Conservation (phyloP, 495 filamentous ascomycete species). For the Penicillium lagena region DNA sequence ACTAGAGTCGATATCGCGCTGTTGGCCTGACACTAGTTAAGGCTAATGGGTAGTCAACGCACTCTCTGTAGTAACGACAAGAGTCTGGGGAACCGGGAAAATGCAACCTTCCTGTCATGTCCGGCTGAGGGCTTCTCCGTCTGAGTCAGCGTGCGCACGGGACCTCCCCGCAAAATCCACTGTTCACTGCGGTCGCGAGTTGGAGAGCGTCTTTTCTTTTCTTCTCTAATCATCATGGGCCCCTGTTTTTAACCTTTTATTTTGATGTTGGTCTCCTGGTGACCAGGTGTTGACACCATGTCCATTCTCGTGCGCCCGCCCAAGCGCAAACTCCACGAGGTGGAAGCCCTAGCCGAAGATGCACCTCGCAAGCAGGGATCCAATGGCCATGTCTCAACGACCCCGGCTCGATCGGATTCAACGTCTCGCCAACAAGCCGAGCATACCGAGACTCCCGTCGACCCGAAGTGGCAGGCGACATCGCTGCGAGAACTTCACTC, state of each 20-base stretch:
- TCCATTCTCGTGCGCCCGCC: slow-evolving; percentile 30
- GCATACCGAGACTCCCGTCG: slow-evolving; percentile 13
- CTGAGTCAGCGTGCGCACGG: background rate
- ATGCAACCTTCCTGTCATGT: background rate
- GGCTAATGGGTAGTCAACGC: too few relatives aligned
- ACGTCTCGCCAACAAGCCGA: slow-evolving; percentile 17
- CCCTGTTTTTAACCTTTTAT: background rate
- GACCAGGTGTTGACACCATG: slow-evolving; percentile 16
- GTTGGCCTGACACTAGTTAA: too few relatives aligned
- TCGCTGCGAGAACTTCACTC: slow-evolving; percentile 25
- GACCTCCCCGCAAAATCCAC: slow-evolving; percentile 10
- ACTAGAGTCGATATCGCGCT: too few relatives aligned
- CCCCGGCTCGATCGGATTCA: background rate
- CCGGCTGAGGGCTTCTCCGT: slow-evolving; percentile 22
- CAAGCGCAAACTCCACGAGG: slow-evolving; percentile 31
- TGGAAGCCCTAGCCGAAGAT: slow-evolving; percentile 19
- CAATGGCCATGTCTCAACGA: background rate
- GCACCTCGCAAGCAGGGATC: slow-evolving; percentile 12
- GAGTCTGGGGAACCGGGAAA: too few relatives aligned
- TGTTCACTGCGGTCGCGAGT: background rate
- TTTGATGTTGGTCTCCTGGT: too few relatives aligned
- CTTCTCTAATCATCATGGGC: background rate
- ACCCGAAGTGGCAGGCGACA: slow-evolving; percentile 12
- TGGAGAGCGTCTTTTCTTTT: background rate
- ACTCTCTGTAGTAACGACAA: too few relatives aligned